Base-by-base conservation (phyloP, 768 basidiomycete species). In the Auricularia auricula-judae region DNA sequence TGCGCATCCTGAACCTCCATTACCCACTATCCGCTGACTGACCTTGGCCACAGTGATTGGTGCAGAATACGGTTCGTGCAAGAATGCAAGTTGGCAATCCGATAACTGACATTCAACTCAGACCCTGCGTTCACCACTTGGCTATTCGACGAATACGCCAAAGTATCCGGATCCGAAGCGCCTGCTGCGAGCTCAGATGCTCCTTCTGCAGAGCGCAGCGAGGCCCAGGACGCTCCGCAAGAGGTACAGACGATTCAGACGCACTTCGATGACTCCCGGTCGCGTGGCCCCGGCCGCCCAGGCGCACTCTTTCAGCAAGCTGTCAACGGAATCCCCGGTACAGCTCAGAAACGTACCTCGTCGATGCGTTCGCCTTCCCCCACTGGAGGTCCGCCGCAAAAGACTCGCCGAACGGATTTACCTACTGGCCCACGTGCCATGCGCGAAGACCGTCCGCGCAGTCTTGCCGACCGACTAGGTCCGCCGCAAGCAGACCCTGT, bases 381-480 rank as follows among this genome's bases (percentile, higher is more conserved):
- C 35, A 21, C 56, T n/a, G 42, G 51, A 47, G 42, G 43, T 34
- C 16, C 62, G 56, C 54, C 88, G 4, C 84, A 84, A 69, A 93
- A 93, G 74, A 75, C 83, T 12, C 81, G 89, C 67, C 84, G 88
- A 66, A 86, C 81, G 35, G 64, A 67, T 67, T 76, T 89, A 1
- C 93, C 93, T 1, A 88, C 88, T 2, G 92, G 89, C 29, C 93
- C 93, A 21, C 83, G 93, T 62, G 91, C 91, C 1, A 93, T 94
- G 91, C 72, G 76, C 23, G 71, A 70, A 3, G 77, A 77, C 63
- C 69, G 73, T 62, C 72, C 82, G 33, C 81, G 87, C 65, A 91
- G 89, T 74, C 79, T 96, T 54, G 76, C 92, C 44, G 93, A 95
- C 69, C 82, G 93, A 62, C 83, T 95, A n/a, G 87, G 91, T 58